These are phyloP conservation scores for Lentinula lateritia DNA, from an alignment of 768 basidiomycete genomes.

Conservation along the genomic window DNA sequence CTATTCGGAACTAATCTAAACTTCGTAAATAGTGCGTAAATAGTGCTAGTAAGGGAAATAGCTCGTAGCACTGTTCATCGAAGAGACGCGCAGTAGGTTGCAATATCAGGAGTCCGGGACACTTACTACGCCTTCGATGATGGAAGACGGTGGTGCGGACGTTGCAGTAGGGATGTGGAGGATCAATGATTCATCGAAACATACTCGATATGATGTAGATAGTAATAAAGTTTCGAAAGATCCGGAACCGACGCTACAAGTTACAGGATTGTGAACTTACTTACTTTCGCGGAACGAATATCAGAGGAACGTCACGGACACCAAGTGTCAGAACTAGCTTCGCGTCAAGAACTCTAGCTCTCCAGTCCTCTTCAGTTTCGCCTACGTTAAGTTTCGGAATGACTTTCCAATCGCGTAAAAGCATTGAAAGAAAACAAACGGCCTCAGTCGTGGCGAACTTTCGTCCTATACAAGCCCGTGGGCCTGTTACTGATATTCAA, in stretches of 20 bases:
- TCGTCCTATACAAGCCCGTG: conserved; percentile 49
- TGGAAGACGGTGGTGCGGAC: neutral
- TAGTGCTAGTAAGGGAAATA: conserved; percentile 11
- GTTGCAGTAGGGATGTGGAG: neutral
- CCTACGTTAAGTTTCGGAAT: conserved; percentile 35
- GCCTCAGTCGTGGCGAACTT: conserved; percentile 51
- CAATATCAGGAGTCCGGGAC: neutral
- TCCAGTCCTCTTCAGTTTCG: conserved; percentile 35
- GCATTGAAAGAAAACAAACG: conserved; percentile 44
- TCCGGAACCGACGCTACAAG: neutral
- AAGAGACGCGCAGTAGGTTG: conserved; percentile 11
- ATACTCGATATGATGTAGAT: too few relatives aligned
- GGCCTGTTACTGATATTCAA: conserved; percentile 24
- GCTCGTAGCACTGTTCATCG: conserved; percentile 5
- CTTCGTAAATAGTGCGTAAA: conserved; percentile 8
- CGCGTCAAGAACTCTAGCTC: conserved; percentile 29
- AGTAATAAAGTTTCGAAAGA: too few relatives aligned
- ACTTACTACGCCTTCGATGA: neutral
- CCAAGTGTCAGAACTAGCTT: conserved; percentile 28
- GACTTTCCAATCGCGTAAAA: conserved; percentile 49
- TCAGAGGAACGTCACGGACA: conserved; percentile 10
- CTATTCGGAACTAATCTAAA: conserved; percentile 10
- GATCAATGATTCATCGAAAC: too few relatives aligned
- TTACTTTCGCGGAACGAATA: conserved; percentile 5
- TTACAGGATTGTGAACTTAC: neutral